Evolutionary conservation across 2,329 filamentous ascomycete species (phyloP), one percentile per base, ranked within the genome.

Genomic region (Penicillium sp.): DNA sequence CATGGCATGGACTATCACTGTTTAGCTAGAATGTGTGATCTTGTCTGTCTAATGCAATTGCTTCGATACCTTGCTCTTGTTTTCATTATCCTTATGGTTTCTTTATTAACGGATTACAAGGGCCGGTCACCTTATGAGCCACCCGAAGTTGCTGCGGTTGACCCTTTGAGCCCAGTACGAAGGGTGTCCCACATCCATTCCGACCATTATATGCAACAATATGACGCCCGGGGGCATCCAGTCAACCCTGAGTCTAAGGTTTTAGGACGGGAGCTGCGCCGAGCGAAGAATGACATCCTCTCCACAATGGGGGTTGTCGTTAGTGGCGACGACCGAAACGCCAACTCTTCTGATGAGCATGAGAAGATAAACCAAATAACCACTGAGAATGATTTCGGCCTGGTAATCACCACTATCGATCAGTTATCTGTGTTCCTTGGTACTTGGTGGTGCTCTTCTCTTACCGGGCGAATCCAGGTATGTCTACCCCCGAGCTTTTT

Each of bases 261-360:
- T 10, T 57, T 69, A 23, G 67, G 65, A 8, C 66, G 67, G 32
- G 65, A 68, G 40, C 65, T 75, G 6, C 62, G 70, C 40, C 68
- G 71, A 57, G 74, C 74, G 0, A 74, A 76, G 50, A 77, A 77
- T 63, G 74, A 76, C 50, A 71, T 75, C 26, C 64, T 76, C 13
- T 71, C 70, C 18, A 74, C 70, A 7, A 73, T 75, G 65, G 73
- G 74, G 3, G 69, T 75, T 31, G 71, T 74, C 31, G 69, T 73
- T 49, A 71, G 69, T 43, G 62, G 68, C 46, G 67, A 71, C 50
- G 63, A 70, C 52, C 62, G 66, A 13, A 67, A 61, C 29, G 47
- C 62, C 22, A 60, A 58, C 44, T 55, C 59, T n/a, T 58, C 63
- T 27, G 66, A 64, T 45, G 69, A 72, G 49, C 61, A 65, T 49